A percentile compares a stretch with the other conserved stretches of the same genome.
These are phyloP conservation scores for Rehmannia glutinosa DNA, from an alignment of 257 asterid genomes.

Conservation along the genomic window DNA sequence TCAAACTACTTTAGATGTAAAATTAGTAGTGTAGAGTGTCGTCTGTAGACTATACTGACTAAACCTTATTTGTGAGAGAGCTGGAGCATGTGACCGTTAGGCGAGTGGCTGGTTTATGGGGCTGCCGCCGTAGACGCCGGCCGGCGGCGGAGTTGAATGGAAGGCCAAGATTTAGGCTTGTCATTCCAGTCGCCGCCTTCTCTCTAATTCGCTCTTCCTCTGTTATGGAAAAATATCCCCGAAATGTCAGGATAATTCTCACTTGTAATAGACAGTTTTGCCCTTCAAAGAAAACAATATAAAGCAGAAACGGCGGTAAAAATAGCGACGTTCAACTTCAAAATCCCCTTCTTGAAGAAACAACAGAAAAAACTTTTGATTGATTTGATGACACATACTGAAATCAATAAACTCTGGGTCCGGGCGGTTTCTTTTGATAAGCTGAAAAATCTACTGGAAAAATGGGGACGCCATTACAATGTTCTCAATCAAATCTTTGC, in stretches of 20 bases:
- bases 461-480: conserved; percentile 30
- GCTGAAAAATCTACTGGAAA: conserved; percentile 34
- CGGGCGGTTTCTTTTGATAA: conserved; percentile 16
- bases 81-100: conserved; percentile 33
- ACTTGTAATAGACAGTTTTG: conserved; percentile 10
- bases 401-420: conserved; percentile 15
- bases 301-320: conserved; percentile 19
- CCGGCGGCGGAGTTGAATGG: conserved; percentile 29
- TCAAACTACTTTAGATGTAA: neutral
- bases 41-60: neutral
- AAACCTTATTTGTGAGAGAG: conserved; percentile 47
- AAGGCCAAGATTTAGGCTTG: conserved; percentile 33
- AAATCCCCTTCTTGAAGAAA: neutral
- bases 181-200: conserved; percentile 30
- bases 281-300: conserved; percentile 9
- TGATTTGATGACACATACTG: conserved; percentile 22
- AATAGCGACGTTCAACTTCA: neutral
- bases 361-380: neutral
- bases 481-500: conserved; percentile 52
- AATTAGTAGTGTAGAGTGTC: neutral
- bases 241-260: neutral
- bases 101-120: conserved; percentile 12
- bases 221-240: neutral
- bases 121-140: conserved; percentile 17
- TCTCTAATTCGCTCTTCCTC: neutral